phyloP scores from a whole-genome alignment of 2,329 filamentous ascomycete species.

The Didymella exigua region DNA sequence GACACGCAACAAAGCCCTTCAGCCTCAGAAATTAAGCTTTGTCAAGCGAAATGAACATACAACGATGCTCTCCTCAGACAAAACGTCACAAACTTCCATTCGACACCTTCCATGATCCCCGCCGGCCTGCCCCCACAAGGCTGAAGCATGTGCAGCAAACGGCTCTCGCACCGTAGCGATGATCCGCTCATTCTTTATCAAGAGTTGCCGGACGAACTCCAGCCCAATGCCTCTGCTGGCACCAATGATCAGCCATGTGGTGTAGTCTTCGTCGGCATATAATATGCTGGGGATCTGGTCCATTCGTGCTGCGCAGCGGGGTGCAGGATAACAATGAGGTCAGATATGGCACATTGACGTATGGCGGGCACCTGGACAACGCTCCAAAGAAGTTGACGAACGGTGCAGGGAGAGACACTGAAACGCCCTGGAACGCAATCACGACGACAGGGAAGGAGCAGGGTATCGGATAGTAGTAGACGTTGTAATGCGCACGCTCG shows the following conservation, averaged over 20 bases:
- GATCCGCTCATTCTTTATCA: slow-evolving; percentile 55
- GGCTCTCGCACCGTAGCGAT: slow-evolving; percentile 58
- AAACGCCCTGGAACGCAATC: slow-evolving; percentile 1
- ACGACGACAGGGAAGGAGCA: slow-evolving; percentile 3
- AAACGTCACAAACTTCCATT: slow-evolving; percentile 60
- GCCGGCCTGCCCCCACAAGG: slow-evolving; percentile 50
- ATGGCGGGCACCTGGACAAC: slow-evolving; percentile 4
- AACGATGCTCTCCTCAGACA: slow-evolving; percentile 58
- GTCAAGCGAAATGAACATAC: slow-evolving; percentile 25
- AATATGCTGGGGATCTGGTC: slow-evolving; percentile 52
- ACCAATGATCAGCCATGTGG: slow-evolving; percentile 56
- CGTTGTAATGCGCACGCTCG: slow-evolving; percentile 11
- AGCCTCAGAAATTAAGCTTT: not conserved
- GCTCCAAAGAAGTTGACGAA: slow-evolving; percentile 5
- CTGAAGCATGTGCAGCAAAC: slow-evolving; percentile 48
- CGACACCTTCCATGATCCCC: slow-evolving; percentile 54
- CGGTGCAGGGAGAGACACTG: slow-evolving; percentile 3
- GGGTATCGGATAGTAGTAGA: slow-evolving; percentile 3
- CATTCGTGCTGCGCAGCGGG: slow-evolving; percentile 36
- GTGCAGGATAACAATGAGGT: slow-evolving; percentile 14
- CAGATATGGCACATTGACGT: slow-evolving; percentile 20
- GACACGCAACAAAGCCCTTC: not conserved
- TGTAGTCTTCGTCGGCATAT: slow-evolving; percentile 49
- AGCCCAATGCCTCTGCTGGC: slow-evolving; percentile 57
- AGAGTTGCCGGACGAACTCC: slow-evolving; percentile 59